Base-by-base conservation (phyloP, 345 rosid species). In the Gynandropsis gynandra region DNA sequence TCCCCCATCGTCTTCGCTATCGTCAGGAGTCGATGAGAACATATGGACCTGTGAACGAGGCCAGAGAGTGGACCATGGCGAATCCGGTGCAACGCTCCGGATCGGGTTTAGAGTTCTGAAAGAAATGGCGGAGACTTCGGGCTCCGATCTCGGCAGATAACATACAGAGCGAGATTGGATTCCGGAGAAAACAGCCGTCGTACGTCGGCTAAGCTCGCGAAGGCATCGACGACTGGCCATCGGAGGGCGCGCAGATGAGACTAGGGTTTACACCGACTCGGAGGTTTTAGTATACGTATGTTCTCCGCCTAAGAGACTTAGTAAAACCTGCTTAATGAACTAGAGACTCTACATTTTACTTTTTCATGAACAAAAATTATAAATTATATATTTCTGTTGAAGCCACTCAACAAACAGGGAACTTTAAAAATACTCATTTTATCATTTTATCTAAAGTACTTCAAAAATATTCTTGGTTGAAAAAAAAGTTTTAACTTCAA, bases 171-270 rank as follows among this genome's bases (percentile, higher is more conserved):
- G 61, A 24, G 42, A n/a, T 40, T 67, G 60, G 9, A 35, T 57
- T 15, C 67, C 50, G 18, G 75, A 54, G 42, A 71, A 18, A 32
- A 72, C 62, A 34, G 80, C 42, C 45, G 65, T 17, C 11, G 75
- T 73, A 17, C 66, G 80, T 53, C 85, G 80, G 63, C 65, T 54
- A 14, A 85, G 62, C 21, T 59, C 68, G 36, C 65, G 87, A 69
- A 85, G 40, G 59, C 82, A 76, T 34, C 95, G 82, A 48, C 89
- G 70, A 52, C 69, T 69, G 63, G 83, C 95, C 97, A 89, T 89
- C 14, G 57, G 43, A 64, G 67, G 50, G 34, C 56, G 47, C 29
- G 38, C 15, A 17, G 31, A 36, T 35, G 9, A 18, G 9, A 47
- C 41, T 31, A 66, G 63, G 75, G 72, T 75, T 69, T 69, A 68